Evolutionary conservation across 345 rosid species (phyloP).

Genomic region (Mallotus nudiflorus): DNA sequence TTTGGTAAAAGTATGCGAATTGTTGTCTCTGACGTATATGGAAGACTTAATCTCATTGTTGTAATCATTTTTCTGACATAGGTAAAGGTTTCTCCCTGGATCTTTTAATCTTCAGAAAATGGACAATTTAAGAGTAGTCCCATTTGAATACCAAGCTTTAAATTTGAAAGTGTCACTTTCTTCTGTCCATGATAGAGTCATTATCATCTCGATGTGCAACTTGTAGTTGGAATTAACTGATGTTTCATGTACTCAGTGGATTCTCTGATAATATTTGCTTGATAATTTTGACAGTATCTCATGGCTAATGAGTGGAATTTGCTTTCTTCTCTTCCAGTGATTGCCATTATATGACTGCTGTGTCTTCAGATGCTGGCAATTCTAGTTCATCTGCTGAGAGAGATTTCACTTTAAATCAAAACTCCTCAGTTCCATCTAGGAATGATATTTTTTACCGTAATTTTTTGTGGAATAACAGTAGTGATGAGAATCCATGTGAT

Average conservation of each 20-base stretch:
- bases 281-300: neutral
- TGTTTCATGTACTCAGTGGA: neutral
- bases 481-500: slow-evolving; percentile 42
- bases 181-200: neutral
- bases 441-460: slow-evolving; percentile 56
- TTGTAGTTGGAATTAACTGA: neutral
- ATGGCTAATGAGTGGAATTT: slow-evolving; percentile 5
- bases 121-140: too few relatives aligned
- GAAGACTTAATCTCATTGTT: too few relatives aligned
- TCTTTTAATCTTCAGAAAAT: too few relatives aligned
- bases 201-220: neutral
- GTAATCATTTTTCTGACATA: too few relatives aligned
- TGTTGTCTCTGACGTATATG: too few relatives aligned
- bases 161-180: neutral
- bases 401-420: slow-evolving; percentile 32
- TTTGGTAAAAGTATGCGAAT: too few relatives aligned
- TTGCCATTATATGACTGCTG: slow-evolving; percentile 24
- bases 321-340: slow-evolving; percentile 36
- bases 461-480: slow-evolving; percentile 54
- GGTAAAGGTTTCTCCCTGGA: too few relatives aligned
- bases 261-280: neutral
- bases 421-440: slow-evolving; percentile 36
- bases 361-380: slow-evolving; percentile 39
- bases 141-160: neutral
- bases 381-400: slow-evolving; percentile 37